phyloP scores from a whole-genome alignment of 768 basidiomycete species.

The Collybia nuda region DNA sequence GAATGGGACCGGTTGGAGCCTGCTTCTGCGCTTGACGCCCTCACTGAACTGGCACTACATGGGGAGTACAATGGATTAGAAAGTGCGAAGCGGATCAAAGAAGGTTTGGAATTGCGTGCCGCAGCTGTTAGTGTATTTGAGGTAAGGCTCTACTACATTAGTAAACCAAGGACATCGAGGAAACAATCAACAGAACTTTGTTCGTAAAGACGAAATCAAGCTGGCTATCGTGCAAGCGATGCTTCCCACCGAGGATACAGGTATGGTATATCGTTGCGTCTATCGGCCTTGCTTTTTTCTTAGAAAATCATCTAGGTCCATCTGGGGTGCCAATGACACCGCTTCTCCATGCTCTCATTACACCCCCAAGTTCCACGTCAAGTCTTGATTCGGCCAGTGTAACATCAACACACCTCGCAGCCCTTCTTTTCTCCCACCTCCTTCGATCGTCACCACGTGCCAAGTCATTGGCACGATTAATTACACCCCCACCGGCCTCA shows the following conservation, averaged over 20 bases:
- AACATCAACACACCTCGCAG: slow-evolving; percentile 70
- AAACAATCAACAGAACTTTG: slow-evolving; percentile 58
- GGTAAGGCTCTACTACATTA: slow-evolving; percentile 36
- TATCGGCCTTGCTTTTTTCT: not conserved
- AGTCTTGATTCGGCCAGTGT: slow-evolving; percentile 52
- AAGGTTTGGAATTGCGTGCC: slow-evolving; percentile 71
- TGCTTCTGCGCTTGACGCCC: slow-evolving; percentile 76
- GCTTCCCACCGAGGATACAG: slow-evolving; percentile 57
- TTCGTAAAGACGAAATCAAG: slow-evolving; percentile 68
- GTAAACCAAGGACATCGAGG: not conserved
- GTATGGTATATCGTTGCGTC: slow-evolving; percentile 14
- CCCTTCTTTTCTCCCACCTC: slow-evolving; percentile 78
- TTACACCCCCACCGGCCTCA: slow-evolving; percentile 50
- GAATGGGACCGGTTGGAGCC: slow-evolving; percentile 89
- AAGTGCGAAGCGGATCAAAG: slow-evolving; percentile 56
- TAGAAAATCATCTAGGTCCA: slow-evolving; percentile 17
- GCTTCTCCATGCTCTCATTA: slow-evolving; percentile 65
- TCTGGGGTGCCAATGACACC: slow-evolving; percentile 56
- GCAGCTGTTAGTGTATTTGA: slow-evolving; percentile 84
- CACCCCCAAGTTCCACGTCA: slow-evolving; percentile 55
- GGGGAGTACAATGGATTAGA: slow-evolving; percentile 84
- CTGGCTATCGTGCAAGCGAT: slow-evolving; percentile 71
- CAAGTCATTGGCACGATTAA: slow-evolving; percentile 62
- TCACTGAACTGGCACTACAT: slow-evolving; percentile 80
- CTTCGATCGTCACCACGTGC: slow-evolving; percentile 65